phyloP scores from a whole-genome alignment of 2,329 filamentous ascomycete species.

The Xylaria sp. region DNA sequence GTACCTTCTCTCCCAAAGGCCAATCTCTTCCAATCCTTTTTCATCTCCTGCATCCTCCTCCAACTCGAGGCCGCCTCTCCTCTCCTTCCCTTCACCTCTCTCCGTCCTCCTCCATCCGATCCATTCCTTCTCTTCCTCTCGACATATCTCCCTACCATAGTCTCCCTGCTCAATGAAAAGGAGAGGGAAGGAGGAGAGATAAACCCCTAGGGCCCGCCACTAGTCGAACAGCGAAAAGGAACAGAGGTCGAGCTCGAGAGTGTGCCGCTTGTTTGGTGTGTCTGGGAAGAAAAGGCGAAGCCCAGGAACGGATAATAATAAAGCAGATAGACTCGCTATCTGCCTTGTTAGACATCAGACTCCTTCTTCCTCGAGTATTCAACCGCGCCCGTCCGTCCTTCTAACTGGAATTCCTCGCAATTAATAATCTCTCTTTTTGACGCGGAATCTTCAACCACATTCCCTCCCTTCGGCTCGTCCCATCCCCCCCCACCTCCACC shows the following conservation, averaged over 20 bases:
- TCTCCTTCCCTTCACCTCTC: constrained; percentile 45
- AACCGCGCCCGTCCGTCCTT: constrained; percentile 28
- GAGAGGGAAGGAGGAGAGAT: constrained; percentile 51
- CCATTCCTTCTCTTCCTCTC: constrained; percentile 65
- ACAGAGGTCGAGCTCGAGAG: constrained; percentile 42
- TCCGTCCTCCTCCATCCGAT: constrained; percentile 55
- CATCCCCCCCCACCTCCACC: constrained; percentile 28
- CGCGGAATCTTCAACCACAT: constrained; percentile 46
- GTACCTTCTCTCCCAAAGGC: constrained; percentile 51
- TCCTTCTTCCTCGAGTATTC: constrained; percentile 42
- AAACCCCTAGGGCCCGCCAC: constrained; percentile 40
- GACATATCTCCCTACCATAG: constrained; percentile 52
- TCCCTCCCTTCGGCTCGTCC: constrained; percentile 41
- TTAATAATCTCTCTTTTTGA: constrained; percentile 40
- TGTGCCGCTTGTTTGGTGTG: constrained; percentile 33
- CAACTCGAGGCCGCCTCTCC: constrained; percentile 58
- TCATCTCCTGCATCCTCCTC: constrained; percentile 64
- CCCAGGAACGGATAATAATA: constrained; percentile 37
- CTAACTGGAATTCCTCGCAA: constrained; percentile 49
- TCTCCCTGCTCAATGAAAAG: constrained; percentile 53
- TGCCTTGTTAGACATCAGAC: constrained; percentile 43
- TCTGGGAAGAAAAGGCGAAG: constrained; percentile 29
- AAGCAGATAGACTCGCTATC: constrained; percentile 40
- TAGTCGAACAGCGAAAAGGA: constrained; percentile 40
- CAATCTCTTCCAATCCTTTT: constrained; percentile 67